Conservation (phyloP, 768 basidiomycete genomes). For the Naganishia friedmannii region DNA sequence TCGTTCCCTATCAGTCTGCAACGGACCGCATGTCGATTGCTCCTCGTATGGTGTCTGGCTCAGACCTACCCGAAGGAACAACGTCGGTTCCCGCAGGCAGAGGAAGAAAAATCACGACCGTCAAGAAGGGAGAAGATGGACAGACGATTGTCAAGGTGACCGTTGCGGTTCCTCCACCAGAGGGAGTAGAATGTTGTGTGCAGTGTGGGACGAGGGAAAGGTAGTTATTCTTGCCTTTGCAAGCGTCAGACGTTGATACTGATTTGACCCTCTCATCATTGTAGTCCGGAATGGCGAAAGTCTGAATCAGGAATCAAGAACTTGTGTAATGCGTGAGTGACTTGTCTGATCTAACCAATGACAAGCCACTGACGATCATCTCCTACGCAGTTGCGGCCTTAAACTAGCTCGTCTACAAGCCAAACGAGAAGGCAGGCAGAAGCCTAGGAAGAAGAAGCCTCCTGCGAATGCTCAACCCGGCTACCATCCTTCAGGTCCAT, state of each 20-base stretch:
- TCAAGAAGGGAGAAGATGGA: slow-evolving; percentile 25
- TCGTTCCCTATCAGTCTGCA: slow-evolving; percentile 12
- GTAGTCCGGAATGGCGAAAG: slow-evolving; percentile 48
- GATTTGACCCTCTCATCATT: neutral
- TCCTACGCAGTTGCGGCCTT: slow-evolving; percentile 42
- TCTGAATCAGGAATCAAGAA: slow-evolving; percentile 49
- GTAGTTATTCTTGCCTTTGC: neutral
- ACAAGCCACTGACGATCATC: neutral
- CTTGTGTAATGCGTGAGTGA: slow-evolving; percentile 51
- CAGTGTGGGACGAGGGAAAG: slow-evolving; percentile 44
- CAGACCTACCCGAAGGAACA: neutral
- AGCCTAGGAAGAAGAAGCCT: slow-evolving; percentile 42
- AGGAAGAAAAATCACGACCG: slow-evolving; percentile 18
- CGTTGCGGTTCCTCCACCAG: slow-evolving; percentile 45
- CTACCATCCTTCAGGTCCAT: slow-evolving; percentile 1
- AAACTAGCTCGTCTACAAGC: slow-evolving; percentile 47
- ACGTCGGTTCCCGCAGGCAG: slow-evolving; percentile 13
- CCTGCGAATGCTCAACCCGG: slow-evolving; percentile 5
- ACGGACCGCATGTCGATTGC: neutral
- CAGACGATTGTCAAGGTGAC: slow-evolving; percentile 26
- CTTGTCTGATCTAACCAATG: neutral
- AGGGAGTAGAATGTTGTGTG: slow-evolving; percentile 43
- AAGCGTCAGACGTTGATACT: neutral
- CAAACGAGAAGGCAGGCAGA: slow-evolving; percentile 49
- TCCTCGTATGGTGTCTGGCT: neutral